Conservation (phyloP, 306 rosid species). For the Cicer chorassanicum region DNA sequence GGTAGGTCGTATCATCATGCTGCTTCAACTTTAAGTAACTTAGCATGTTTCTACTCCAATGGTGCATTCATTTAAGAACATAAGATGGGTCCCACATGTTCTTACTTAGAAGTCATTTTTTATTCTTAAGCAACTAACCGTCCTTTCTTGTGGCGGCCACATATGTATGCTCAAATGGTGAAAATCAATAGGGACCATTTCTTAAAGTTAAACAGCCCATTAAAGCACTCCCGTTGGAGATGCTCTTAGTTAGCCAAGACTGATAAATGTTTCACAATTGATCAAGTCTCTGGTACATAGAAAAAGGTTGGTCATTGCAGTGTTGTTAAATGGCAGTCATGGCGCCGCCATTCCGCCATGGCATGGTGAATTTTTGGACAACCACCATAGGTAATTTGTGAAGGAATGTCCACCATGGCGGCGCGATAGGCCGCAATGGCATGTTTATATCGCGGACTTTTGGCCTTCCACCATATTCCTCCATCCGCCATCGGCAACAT, state of each 20-base stretch:
- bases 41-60: conserved; percentile 1
- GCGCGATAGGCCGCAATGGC: too few species aligned
- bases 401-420: too few species aligned
- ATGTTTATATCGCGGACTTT: too few species aligned
- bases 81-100: background rate
- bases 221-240: background rate
- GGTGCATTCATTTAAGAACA: background rate
- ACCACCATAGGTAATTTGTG: too few species aligned
- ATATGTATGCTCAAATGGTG: background rate
- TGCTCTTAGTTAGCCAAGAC: background rate
- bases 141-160: background rate
- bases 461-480: too few species aligned
- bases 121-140: background rate
- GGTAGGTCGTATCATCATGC: background rate
- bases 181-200: background rate
- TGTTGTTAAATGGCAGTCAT: background rate
- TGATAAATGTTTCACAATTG: conserved; percentile 2
- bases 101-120: background rate
- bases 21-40: conserved; percentile 5
- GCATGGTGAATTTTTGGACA: too few species aligned
- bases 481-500: too few species aligned
- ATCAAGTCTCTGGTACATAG: background rate
- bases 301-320: background rate
- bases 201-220: background rate
- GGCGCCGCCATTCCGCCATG: too few species aligned